Evolutionary conservation across 1,284 basidiomycete species (phyloP).

Genomic region (Melampsora americana): DNA sequence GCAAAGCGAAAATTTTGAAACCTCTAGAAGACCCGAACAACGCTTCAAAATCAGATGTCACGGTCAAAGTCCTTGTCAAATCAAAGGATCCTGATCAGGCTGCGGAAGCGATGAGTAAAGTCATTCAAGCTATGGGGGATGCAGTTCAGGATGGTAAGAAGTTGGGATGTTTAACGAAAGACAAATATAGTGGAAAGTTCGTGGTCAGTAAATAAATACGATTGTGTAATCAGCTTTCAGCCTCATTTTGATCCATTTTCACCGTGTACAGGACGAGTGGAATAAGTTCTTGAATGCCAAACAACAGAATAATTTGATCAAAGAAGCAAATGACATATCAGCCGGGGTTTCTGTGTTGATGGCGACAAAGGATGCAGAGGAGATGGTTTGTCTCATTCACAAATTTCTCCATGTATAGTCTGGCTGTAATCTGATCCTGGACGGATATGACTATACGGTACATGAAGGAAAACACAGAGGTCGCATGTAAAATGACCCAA

Average conservation of each 20-base stretch:
- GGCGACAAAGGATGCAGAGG: constrained; percentile 84
- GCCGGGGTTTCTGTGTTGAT: constrained; percentile 74
- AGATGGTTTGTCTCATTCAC: constrained; percentile 54
- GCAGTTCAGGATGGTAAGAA: constrained; percentile 49
- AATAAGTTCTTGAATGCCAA: constrained; percentile 58
- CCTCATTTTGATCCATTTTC: not conserved
- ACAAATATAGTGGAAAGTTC: constrained; percentile 73
- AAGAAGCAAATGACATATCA: constrained; percentile 70
- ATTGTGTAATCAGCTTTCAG: not conserved
- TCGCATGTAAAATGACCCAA: constrained; percentile 73
- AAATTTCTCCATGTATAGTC: not conserved
- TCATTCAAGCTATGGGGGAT: constrained; percentile 1
- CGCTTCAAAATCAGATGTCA: constrained; percentile 44
- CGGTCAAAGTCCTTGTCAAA: constrained; percentile 54
- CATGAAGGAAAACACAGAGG: constrained; percentile 20
- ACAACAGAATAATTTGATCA: constrained; percentile 7
- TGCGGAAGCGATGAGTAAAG: constrained; percentile 22
- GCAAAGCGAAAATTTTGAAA: constrained; percentile 67
- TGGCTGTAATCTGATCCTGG: constrained; percentile 5
- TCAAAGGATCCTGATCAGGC: constrained; percentile 19
- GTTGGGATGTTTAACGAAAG: constrained; percentile 71
- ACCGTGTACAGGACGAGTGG: constrained; percentile 45
- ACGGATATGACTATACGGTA: not conserved
- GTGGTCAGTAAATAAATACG: constrained; percentile 66
- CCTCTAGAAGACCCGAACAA: not conserved